phyloP scores from a whole-genome alignment of 768 basidiomycete species.

The Baorangia bicolor region DNA sequence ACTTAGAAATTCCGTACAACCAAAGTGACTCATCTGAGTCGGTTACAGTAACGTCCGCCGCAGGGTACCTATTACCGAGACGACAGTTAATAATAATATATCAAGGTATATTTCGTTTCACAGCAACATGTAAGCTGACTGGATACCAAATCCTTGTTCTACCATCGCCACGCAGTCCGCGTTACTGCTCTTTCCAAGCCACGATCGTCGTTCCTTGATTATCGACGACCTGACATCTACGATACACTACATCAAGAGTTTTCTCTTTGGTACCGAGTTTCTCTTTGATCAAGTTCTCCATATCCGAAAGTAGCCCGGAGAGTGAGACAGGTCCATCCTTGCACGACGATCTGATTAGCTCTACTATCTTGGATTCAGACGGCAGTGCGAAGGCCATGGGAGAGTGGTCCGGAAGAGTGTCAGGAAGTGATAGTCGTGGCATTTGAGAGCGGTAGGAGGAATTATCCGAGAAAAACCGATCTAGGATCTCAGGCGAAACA shows the following conservation, averaged over 20 bases:
- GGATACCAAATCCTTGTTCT: conserved; percentile 8
- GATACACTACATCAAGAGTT: conserved; percentile 69
- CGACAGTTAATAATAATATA: conserved; percentile 1
- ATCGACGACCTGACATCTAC: conserved; percentile 62
- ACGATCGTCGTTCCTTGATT: conserved; percentile 39
- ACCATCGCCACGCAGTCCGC: conserved; percentile 11
- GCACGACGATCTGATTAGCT: conserved; percentile 45
- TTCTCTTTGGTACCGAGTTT: conserved; percentile 71
- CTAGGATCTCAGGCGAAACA: conserved; percentile 56
- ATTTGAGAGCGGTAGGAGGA: conserved; percentile 48
- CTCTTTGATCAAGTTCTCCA: conserved; percentile 26
- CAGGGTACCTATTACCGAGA: conserved; percentile 1
- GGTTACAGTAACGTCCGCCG: background rate
- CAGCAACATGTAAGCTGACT: background rate
- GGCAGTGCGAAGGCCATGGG: conserved; percentile 61
- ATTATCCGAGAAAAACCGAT: conserved; percentile 63
- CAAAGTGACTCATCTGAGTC: background rate
- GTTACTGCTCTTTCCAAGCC: conserved; percentile 25
- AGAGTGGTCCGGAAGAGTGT: conserved; percentile 28
- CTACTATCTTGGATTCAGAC: conserved; percentile 69
- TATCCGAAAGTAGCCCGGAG: conserved; percentile 18
- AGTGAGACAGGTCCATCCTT: conserved; percentile 42
- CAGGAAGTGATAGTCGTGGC: conserved; percentile 45
- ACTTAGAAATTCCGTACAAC: background rate
- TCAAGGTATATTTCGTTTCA: background rate